Evolutionary conservation across 108 stramenopile species (phyloP), one percentile per base, ranked within the genome.

Genomic region (Fragilaria crotonensis): DNA sequence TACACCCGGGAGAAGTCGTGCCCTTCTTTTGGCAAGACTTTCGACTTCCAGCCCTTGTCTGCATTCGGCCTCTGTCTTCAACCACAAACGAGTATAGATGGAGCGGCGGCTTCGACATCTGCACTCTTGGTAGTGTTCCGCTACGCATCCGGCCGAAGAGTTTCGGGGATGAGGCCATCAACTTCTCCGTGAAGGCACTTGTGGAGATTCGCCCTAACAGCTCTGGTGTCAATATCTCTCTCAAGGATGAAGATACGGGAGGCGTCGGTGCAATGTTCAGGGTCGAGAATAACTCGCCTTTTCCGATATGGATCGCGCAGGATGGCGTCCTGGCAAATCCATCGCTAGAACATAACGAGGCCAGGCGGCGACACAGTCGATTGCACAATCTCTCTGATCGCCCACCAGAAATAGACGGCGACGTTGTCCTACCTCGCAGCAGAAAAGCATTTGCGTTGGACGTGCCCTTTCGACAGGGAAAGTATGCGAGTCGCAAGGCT

Each of bases 81-180:
- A 0, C 20, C 44, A 36, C 14, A 23, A 44, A 5, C n/a, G 29
- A 9, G 25, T 84, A 67, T 57, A 64, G 52, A 67, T 87, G 86
- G 86, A 79, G 76, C 41, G 86, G 86, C 23, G 86, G 83, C 0
- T 82, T 87, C 62, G 86, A 87, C 64, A 66, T 83, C 7, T 73
- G 80, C 29, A 76, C 60, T 28, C 61, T 87, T 2, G 86, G 86
- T 25, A 81, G 77, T 68, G 49, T 70, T 5, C 76, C 86, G 17
- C 45, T 87, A n/a, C 72, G 82, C 18, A 53, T 79, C 0, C 60
- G 77, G 14, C 36, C 36, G 11, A 41, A 14, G 14, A n/a, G n/a
- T n/a, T 7, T 11, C 36, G 36, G 36, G 7, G 7, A 14, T 7
- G 36, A 41, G 14, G 36, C 36, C 11, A 14, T 11, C 14, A 7